Evolutionary conservation across 2,329 filamentous ascomycete species (phyloP), one percentile per base, ranked within the genome.

Genomic region (Fusarium pilosicola): DNA sequence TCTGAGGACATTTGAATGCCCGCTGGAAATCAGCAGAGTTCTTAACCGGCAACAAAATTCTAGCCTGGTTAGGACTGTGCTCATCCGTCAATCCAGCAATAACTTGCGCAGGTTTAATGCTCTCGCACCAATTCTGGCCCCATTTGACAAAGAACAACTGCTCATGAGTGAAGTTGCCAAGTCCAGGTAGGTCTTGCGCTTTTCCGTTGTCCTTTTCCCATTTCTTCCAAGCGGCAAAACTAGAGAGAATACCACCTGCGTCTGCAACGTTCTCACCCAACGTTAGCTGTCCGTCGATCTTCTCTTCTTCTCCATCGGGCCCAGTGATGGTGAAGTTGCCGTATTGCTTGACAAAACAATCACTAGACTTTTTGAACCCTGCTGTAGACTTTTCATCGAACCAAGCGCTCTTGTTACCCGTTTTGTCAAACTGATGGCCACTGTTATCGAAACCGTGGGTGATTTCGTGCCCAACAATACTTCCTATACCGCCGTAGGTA

Each of bases 221-320:
- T 70, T 87, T 87, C 79, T 90, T 88, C 92, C 92, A 94, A 1
- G 91, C 91, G 24, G 87, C 83, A 78, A 89, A 93, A 1, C 90
- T 85, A 0, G 90, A 88, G 13, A 86, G 85, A 2, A 94, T 78
- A 15, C 92, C 92, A 28, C 91, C 91, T 2, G 91, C 89, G 78
- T 94, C 92, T 5, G 91, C 91, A 77, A 93, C 89, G 78, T 93
- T 93, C 82, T 94, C 92, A 30, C 88, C 90, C 9, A 93, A 81
- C 0, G 91, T 93, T 18, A 89, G 83, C 34, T 84, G 83, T 15
- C 91, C 91, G 68, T 92, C 90, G 65, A 93, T 87, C 70, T 90
- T 87, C 1, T 91, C 82, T 7, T 86, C 18, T 71, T 88, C 86
- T 9, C 85, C 88, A 41, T 90, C 85, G 17, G 88, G 85, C 0